Percentiles rank a stretch among this genome's conserved stretches.
phyloP scores from a whole-genome alignment of 768 basidiomycete genomes.

The Boletus barrowsii region DNA sequence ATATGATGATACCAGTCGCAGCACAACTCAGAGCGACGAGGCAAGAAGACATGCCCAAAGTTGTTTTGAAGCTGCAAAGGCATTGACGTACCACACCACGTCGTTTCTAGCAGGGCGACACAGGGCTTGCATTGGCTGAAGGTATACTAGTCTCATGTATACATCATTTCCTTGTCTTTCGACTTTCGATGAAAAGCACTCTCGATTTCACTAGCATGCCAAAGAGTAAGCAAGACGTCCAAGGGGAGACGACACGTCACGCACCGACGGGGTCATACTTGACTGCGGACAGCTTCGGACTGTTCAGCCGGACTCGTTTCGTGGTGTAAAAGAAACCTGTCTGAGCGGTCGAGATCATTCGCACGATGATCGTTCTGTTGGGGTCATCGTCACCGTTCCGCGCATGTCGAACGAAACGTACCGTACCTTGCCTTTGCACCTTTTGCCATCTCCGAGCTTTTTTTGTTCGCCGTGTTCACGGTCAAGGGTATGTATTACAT shows the following conservation, averaged over 20 bases:
- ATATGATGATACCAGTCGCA: no score
- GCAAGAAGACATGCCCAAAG: no score
- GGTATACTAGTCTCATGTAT: no score
- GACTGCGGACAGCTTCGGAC: conserved; percentile 81
- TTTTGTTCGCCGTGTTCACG: background rate
- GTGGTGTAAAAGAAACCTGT: conserved; percentile 92
- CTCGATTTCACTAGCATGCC: conserved; percentile 54
- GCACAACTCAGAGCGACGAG: no score
- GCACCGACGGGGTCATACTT: conserved; percentile 88
- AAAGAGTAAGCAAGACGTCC: background rate
- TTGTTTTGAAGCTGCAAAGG: no score
- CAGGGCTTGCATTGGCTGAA: no score
- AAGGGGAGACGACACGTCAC: conserved; percentile 19
- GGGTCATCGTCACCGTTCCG: background rate
- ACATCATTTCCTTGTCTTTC: conserved; percentile 61
- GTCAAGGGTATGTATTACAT: conserved; percentile 1
- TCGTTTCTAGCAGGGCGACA: no score
- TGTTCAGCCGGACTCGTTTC: conserved; percentile 60
- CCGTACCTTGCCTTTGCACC: conserved; percentile 60
- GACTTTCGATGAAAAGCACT: conserved; percentile 78
- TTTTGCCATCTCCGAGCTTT: conserved; percentile 44
- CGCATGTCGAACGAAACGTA: background rate
- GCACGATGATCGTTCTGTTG: conserved; percentile 76
- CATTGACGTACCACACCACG: no score
- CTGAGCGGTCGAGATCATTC: conserved; percentile 86